phyloP scores from a whole-genome alignment of 805 yeast genomes.

The Candida khao-thaluensis region DNA sequence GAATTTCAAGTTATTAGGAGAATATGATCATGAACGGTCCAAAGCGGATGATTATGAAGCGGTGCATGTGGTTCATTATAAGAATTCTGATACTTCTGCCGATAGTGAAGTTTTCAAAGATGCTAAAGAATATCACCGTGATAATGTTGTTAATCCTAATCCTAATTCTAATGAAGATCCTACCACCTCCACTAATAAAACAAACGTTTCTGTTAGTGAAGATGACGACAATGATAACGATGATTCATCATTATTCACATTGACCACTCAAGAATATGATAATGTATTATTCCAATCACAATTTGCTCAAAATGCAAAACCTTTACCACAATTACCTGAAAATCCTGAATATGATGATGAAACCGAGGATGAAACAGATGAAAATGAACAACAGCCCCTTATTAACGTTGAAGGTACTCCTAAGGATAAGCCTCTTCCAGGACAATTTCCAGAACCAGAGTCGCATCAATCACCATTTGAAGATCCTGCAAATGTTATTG shows the following conservation, averaged over 20 bases:
- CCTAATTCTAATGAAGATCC: not conserved
- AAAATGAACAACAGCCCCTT: not conserved
- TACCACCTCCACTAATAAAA: not conserved
- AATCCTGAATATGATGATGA: not conserved
- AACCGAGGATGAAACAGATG: conserved; percentile 1
- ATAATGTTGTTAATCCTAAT: too few relatives aligned
- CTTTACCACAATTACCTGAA: conserved; percentile 16
- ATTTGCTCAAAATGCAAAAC: conserved; percentile 24
- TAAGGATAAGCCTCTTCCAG: not conserved
- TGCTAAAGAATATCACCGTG: not conserved
- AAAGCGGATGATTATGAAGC: conserved; percentile 37
- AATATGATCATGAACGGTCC: conserved; percentile 58
- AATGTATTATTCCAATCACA: conserved; percentile 37
- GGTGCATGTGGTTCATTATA: conserved; percentile 42
- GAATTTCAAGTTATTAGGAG: conserved; percentile 61
- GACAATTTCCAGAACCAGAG: not conserved
- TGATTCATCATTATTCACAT: conserved; percentile 28
- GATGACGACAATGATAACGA: conserved; percentile 18
- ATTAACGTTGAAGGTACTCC: not conserved
- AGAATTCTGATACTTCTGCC: conserved; percentile 7
- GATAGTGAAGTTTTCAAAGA: conserved; percentile 2
- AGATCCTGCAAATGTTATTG: not conserved
- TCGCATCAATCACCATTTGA: conserved; percentile 1
- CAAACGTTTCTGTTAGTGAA: not conserved
- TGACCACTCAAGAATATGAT: conserved; percentile 40